Evolutionary conservation across 805 yeast species (phyloP).

Genomic region (Metschnikowia lochheadii): DNA sequence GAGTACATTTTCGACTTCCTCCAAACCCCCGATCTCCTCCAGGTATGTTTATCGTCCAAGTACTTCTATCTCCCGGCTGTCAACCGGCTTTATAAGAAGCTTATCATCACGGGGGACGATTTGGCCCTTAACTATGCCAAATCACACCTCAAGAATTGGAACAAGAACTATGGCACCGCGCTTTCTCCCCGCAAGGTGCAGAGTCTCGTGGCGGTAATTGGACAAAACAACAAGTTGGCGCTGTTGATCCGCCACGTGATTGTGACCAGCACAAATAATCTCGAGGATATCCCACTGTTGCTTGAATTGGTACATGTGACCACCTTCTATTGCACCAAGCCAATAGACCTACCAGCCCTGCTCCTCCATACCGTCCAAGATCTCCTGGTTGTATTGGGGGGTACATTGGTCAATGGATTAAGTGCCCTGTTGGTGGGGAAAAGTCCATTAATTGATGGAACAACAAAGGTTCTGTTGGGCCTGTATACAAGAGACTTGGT

Average conservation of each 20-base stretch:
- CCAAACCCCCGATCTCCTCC: conserved; percentile 20
- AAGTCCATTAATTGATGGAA: too few relatives aligned
- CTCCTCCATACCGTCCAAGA: not conserved
- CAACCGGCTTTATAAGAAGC: conserved; percentile 19
- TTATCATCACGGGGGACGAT: conserved; percentile 18
- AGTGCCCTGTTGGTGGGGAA: too few relatives aligned
- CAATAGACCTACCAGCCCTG: not conserved
- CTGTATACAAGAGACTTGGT: too few relatives aligned
- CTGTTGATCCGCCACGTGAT: conserved; percentile 9
- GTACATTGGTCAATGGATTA: too few relatives aligned
- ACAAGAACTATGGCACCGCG: conserved; percentile 16
- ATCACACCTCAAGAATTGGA: conserved; percentile 16
- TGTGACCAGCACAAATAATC: not conserved
- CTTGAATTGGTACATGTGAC: conserved; percentile 4
- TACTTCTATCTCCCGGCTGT: conserved; percentile 26
- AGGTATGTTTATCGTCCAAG: conserved; percentile 19
- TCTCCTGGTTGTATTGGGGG: not conserved
- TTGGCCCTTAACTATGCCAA: conserved; percentile 10
- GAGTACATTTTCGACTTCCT: conserved; percentile 19
- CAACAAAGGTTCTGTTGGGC: too few relatives aligned
- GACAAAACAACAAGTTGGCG: conserved; percentile 12
- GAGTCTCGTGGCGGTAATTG: conserved; percentile 13
- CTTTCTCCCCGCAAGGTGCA: conserved; percentile 12
- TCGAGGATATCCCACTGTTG: conserved; percentile 1
- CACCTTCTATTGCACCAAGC: conserved; percentile 5